phyloP scores from a whole-genome alignment of 768 basidiomycete genomes.

The Mycena leptocephala region DNA sequence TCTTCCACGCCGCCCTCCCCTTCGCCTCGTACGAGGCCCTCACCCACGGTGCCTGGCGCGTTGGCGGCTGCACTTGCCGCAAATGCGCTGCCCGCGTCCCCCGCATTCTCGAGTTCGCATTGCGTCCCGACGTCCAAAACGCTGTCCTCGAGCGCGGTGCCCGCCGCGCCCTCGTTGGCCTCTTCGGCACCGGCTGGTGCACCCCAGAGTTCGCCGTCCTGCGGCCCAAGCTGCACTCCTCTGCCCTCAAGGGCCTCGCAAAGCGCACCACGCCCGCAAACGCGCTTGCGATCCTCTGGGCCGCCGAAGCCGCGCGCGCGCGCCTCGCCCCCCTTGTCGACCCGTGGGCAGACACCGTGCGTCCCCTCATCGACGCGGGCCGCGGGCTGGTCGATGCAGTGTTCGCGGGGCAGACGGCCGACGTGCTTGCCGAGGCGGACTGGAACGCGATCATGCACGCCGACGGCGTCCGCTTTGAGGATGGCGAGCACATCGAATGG shows the following conservation, averaged over 20 bases:
- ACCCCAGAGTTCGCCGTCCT: conserved; percentile 85
- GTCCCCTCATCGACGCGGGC: conserved; percentile 78
- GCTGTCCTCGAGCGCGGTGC: conserved; percentile 79
- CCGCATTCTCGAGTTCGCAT: conserved; percentile 87
- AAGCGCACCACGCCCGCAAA: conserved; percentile 80
- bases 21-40: conserved; percentile 86
- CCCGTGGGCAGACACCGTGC: conserved; percentile 76
- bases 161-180: conserved; percentile 81
- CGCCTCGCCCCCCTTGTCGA: conserved; percentile 74
- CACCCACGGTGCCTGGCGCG: conserved; percentile 85
- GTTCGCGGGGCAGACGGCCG: conserved; percentile 71
- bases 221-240: conserved; percentile 75
- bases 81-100: conserved; percentile 89
- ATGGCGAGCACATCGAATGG: conserved; percentile 84
- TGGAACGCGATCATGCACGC: conserved; percentile 85
- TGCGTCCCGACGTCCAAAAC: conserved; percentile 85
- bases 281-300: conserved; percentile 78
- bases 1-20: conserved; percentile 87
- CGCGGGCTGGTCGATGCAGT: conserved; percentile 77
- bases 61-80: conserved; percentile 87
- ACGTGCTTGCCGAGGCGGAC: conserved; percentile 77
- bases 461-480: conserved; percentile 83
- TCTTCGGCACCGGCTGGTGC: conserved; percentile 94
- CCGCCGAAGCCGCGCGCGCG: conserved; percentile 73
- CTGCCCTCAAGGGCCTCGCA: conserved; percentile 80